A percentile compares a stretch with the other conserved stretches of the same genome.
These are phyloP conservation scores for Xylogone sp. DNA, from an alignment of 2,329 filamentous ascomycete genomes.

Conservation along the genomic window DNA sequence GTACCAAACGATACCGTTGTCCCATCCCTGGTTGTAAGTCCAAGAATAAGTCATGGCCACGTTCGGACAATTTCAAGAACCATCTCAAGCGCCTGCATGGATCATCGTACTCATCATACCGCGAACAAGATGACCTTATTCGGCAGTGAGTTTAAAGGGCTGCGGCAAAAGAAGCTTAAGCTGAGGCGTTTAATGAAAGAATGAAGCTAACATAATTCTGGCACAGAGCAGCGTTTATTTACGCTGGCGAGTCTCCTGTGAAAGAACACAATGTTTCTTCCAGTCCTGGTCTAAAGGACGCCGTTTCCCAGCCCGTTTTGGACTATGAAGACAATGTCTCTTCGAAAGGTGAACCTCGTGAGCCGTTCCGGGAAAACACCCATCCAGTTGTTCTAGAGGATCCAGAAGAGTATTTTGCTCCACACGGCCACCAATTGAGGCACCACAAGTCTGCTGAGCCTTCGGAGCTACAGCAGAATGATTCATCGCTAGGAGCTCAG, in stretches of 20 bases:
- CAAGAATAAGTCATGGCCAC: slow-evolving; percentile 69
- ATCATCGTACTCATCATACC: slow-evolving; percentile 27
- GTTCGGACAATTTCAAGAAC: slow-evolving; percentile 81
- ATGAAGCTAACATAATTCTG: slow-evolving; percentile 5
- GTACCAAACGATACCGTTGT: slow-evolving; percentile 56
- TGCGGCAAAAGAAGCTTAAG: no score
- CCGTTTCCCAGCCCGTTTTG: slow-evolving; percentile 1
- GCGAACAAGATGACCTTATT: slow-evolving; percentile 40
- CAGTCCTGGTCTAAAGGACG: slow-evolving; percentile 9
- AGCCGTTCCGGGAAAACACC: slow-evolving; percentile 1
- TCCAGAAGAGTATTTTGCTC: no score
- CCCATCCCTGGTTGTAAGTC: slow-evolving; percentile 50
- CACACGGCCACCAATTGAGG: no score
- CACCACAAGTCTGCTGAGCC: no score
- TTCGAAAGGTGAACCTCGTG: slow-evolving; percentile 1
- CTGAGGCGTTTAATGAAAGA: slow-evolving; percentile 5
- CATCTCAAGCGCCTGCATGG: slow-evolving; percentile 70
- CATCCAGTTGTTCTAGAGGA: background rate
- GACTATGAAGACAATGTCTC: slow-evolving; percentile 6
- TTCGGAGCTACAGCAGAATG: no score
- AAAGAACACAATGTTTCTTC: slow-evolving; percentile 3
- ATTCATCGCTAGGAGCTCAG: slow-evolving; percentile 7
- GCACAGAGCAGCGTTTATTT: background rate
- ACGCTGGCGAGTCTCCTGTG: slow-evolving; percentile 18
- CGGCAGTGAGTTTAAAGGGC: slow-evolving; percentile 36